These are phyloP conservation scores for Neocucurbitaria cava DNA, from an alignment of 2,329 filamentous ascomycete species.

Conservation along the genomic window DNA sequence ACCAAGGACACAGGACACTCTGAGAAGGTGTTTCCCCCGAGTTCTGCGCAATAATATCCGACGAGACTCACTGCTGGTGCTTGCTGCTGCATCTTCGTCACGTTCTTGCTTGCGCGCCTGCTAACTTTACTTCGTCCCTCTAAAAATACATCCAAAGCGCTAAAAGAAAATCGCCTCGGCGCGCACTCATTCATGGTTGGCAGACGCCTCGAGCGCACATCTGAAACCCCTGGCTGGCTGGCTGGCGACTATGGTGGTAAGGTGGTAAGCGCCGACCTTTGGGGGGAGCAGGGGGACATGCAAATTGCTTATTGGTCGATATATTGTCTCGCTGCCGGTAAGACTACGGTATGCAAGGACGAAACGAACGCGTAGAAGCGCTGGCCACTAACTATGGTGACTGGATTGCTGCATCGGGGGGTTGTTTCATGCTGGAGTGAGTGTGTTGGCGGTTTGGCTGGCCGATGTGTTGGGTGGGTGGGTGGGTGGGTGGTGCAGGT, in stretches of 20 bases:
- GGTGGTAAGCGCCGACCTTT: not conserved
- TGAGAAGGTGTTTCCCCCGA: not conserved
- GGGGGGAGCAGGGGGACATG: not conserved
- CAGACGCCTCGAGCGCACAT: not conserved
- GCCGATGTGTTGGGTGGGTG: not conserved
- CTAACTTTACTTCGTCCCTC: no score
- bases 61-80: not conserved
- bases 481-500: no score
- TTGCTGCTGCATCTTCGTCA: not conserved
- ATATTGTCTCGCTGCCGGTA: not conserved
- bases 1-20: not conserved
- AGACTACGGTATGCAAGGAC: not conserved
- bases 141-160: not conserved
- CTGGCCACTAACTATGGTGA: not conserved
- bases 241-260: no score
- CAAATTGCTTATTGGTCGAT: constrained; percentile 3
- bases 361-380: not conserved
- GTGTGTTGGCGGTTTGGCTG: not conserved
- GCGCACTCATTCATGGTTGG: not conserved
- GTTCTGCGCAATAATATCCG: not conserved
- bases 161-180: not conserved
- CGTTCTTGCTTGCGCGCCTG: not conserved
- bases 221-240: not conserved
- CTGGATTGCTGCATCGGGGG: not conserved
- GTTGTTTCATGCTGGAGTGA: constrained; percentile 1